A percentile compares a stretch with the other conserved stretches of the same genome.
Conservation (phyloP, 208 protist genomes). For the Novymonas esmeraldas region DNA sequence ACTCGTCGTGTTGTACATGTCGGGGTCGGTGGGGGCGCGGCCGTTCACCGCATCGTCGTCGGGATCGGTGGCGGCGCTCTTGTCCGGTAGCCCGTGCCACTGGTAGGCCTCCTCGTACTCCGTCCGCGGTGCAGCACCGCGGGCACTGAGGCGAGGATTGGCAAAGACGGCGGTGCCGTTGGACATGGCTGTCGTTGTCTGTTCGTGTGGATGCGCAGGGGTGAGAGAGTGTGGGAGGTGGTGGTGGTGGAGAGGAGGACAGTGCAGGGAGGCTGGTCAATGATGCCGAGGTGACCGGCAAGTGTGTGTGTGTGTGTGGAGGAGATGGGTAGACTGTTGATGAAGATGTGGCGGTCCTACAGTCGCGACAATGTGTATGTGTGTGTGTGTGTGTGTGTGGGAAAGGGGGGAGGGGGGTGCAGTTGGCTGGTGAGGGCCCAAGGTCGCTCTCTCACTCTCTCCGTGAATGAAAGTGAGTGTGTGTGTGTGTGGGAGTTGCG, state of each 20-base stretch:
- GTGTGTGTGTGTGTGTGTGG: background rate
- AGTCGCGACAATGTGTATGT: background rate
- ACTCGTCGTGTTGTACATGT: conserved; percentile 46
- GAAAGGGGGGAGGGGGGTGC: background rate
- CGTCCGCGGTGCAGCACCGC: background rate
- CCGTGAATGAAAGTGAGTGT: background rate
- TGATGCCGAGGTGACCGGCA: background rate
- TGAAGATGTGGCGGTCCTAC: background rate
- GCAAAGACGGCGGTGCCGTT: background rate
- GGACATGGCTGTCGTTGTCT: conserved; percentile 7
- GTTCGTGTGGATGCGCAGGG: background rate
- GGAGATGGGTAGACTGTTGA: background rate
- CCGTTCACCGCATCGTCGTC: conserved; percentile 11
- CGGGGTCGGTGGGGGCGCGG: conserved; percentile 20
- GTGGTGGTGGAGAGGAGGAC: background rate
- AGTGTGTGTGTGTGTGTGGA: background rate
- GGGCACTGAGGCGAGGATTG: background rate
- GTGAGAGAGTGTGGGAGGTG: background rate
- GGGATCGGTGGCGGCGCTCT: background rate
- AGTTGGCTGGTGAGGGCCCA: background rate
- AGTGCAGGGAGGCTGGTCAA: no score
- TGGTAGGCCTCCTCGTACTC: conserved; percentile 46
- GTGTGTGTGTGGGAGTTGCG: background rate
- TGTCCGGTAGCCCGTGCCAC: conserved; percentile 33
- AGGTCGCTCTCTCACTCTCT: no score